Evolutionary conservation across 1,139 yeast genomes (phyloP).

Genomic region (Magnusiomyces tetraspermus): DNA sequence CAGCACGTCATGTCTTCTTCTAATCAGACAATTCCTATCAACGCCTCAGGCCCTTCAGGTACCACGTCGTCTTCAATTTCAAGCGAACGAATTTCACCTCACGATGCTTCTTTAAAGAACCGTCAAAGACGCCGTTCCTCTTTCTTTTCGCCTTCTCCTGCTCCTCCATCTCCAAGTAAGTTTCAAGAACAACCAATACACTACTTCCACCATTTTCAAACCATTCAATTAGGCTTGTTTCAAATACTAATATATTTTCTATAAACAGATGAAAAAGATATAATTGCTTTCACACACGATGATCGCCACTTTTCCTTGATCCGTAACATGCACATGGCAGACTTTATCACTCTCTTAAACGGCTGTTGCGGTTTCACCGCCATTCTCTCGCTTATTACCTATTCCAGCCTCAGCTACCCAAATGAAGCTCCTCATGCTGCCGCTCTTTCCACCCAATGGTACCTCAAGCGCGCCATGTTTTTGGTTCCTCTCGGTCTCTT

Average conservation of each 20-base stretch:
- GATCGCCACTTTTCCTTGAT: conserved; percentile 45
- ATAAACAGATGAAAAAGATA: conserved; percentile 47
- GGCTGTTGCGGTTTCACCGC: conserved; percentile 76
- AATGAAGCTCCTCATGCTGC: conserved; percentile 24
- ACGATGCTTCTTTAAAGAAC: neutral
- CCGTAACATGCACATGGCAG: conserved; percentile 74
- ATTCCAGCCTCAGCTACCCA: conserved; percentile 20
- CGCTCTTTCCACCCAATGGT: conserved; percentile 34
- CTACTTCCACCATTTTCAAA: neutral
- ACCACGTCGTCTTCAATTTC: too few relatives aligned
- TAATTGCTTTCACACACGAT: conserved; percentile 68
- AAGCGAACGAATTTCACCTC: neutral
- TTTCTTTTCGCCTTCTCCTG: conserved; percentile 31
- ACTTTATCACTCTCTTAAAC: conserved; percentile 83
- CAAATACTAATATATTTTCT: too few relatives aligned
- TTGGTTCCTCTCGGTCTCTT: conserved; percentile 82
- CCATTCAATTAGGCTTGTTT: too few relatives aligned
- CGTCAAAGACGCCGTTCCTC: conserved; percentile 25
- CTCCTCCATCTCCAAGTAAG: conserved; percentile 26
- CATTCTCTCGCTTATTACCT: conserved; percentile 75
- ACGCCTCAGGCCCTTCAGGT: too few relatives aligned
- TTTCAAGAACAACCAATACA: neutral
- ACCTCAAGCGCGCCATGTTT: conserved; percentile 76
- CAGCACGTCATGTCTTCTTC: too few relatives aligned
- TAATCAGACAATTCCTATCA: too few relatives aligned